Evolutionary conservation across 768 basidiomycete genomes (phyloP).

Genomic region (Amanita rubescens): DNA sequence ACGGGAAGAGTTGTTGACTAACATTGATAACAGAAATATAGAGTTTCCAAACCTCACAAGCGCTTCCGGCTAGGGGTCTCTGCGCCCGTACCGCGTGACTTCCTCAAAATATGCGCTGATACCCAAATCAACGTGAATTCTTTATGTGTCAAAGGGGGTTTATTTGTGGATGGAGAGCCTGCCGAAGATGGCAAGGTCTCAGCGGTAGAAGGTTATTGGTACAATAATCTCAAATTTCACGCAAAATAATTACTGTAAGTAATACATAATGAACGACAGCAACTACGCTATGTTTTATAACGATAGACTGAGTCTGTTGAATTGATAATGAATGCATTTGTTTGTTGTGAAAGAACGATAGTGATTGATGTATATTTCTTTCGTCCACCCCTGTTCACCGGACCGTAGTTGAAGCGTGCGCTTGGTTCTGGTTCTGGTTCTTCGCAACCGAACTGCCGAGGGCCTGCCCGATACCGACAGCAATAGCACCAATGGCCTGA

Average conservation of each 20-base stretch:
- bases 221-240: slow-evolving; percentile 5
- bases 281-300: slow-evolving; percentile 4
- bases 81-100: slow-evolving; percentile 53
- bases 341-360: not conserved
- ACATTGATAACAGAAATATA: slow-evolving; percentile 37
- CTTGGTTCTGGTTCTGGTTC: slow-evolving; percentile 18
- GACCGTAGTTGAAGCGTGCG: slow-evolving; percentile 7
- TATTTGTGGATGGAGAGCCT: slow-evolving; percentile 37
- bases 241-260: slow-evolving; percentile 7
- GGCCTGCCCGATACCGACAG: slow-evolving; percentile 60
- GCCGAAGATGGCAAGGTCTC: slow-evolving; percentile 25
- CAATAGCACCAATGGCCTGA: slow-evolving; percentile 74
- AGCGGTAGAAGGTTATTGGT: slow-evolving; percentile 31
- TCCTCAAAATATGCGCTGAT: slow-evolving; percentile 41
- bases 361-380: no score
- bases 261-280: not conserved
- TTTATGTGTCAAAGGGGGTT: slow-evolving; percentile 33
- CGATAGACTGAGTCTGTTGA: not conserved
- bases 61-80: slow-evolving; percentile 45
- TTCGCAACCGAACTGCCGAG: slow-evolving; percentile 26
- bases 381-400: slow-evolving; percentile 1
- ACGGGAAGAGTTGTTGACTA: not conserved
- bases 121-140: slow-evolving; percentile 33
- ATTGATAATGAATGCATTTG: not conserved
- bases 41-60: slow-evolving; percentile 33